Conservation (phyloP, 1,139 yeast genomes). For the Kluyveromyces sp. region DNA sequence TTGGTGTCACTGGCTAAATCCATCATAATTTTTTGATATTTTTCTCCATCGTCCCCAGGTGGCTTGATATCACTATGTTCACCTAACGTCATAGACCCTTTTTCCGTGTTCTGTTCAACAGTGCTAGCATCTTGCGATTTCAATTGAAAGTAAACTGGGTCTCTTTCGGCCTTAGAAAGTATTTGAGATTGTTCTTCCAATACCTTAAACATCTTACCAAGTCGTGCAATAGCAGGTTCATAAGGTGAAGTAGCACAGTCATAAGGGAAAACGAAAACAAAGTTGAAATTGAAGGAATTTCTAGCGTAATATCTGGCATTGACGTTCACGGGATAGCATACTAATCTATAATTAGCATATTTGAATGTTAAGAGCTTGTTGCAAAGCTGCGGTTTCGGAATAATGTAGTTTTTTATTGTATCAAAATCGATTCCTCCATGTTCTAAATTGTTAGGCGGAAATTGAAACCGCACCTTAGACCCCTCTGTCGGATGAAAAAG, state of each 20-base stretch:
- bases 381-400: constrained; percentile 89
- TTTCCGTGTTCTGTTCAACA: constrained; percentile 5
- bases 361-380: constrained; percentile 71
- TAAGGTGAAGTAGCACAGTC: constrained; percentile 78
- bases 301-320: constrained; percentile 71
- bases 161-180: constrained; percentile 46
- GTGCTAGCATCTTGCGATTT: constrained; percentile 7
- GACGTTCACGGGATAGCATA: constrained; percentile 89
- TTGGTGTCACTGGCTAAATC: constrained; percentile 26
- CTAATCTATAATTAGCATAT: constrained; percentile 59
- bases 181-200: constrained; percentile 83
- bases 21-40: constrained; percentile 23
- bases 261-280: constrained; percentile 84
- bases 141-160: constrained; percentile 28
- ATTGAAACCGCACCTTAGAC: constrained; percentile 87
- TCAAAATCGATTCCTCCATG: constrained; percentile 68
- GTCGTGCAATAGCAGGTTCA: constrained; percentile 73
- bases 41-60: constrained; percentile 11
- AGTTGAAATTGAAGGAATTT: constrained; percentile 86
- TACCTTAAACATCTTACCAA: constrained; percentile 85
- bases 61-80: constrained; percentile 4
- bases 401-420: constrained; percentile 77
- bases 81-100: neutral
- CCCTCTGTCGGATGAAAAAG: constrained; percentile 95
- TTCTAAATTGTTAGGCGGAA: constrained; percentile 53